Evolutionary conservation across 139 green algal genomes (phyloP).

Genomic region (Choricystis sp.): DNA sequence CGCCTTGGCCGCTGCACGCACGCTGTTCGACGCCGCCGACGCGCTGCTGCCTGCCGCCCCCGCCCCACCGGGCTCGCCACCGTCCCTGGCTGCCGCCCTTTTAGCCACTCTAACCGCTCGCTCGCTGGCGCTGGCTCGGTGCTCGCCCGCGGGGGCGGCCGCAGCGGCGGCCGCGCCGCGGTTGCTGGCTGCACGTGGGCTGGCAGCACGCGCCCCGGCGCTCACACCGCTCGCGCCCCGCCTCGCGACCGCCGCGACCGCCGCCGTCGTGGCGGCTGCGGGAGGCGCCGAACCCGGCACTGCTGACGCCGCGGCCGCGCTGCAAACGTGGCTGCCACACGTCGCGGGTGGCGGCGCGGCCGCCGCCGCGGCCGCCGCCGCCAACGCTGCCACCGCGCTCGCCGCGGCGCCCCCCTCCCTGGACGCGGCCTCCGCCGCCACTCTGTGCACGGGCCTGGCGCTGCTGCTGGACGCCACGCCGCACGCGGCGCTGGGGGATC

Average conservation of each 20-base stretch:
- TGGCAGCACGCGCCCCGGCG: background rate
- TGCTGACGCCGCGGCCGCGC: too few species aligned
- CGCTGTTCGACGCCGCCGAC: background rate
- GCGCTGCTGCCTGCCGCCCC: background rate
- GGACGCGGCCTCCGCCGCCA: too few species aligned
- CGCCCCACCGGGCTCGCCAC: background rate
- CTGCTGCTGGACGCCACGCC: too few species aligned
- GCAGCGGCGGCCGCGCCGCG: too few species aligned
- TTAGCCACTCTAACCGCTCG: background rate
- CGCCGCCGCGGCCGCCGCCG: too few species aligned
- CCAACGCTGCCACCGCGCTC: background rate
- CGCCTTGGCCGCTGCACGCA: background rate
- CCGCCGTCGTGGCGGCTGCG: background rate
- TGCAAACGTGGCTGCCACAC: background rate
- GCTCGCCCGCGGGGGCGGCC: too few species aligned
- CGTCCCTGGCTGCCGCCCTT: background rate
- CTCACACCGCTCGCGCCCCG: background rate
- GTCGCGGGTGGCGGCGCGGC: background rate
- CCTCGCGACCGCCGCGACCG: background rate
- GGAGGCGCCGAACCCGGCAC: too few species aligned
- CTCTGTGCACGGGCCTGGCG: too few species aligned
- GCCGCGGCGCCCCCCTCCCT: background rate
- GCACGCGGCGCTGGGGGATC: too few species aligned
- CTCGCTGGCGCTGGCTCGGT: too few species aligned
- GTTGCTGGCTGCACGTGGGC: background rate